These are phyloP conservation scores for Penicillium thymicola DNA, from an alignment of 2,329 filamentous ascomycete species.

Conservation along the genomic window DNA sequence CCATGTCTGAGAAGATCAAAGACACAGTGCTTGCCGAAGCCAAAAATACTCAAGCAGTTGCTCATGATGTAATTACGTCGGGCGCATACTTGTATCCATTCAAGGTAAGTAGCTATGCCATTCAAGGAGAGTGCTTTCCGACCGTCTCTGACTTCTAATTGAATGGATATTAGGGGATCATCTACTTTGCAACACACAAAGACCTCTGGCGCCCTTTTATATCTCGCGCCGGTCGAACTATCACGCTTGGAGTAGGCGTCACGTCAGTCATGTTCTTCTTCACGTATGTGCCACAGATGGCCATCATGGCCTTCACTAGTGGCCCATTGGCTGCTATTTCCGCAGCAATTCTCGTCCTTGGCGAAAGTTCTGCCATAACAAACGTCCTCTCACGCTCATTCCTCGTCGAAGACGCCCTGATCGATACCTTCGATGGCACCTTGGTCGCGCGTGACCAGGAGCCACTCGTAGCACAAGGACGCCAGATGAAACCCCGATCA, in stretches of 20 bases:
- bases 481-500: constrained; percentile 61
- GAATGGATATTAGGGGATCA: constrained; percentile 51
- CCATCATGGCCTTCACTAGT: constrained; percentile 77
- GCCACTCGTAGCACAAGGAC: constrained; percentile 67
- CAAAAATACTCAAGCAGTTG: constrained; percentile 60
- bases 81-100: constrained; percentile 83
- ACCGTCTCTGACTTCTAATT: not conserved
- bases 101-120: constrained; percentile 47
- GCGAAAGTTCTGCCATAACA: constrained; percentile 54
- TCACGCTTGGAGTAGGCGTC: constrained; percentile 69
- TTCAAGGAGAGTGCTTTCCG: too few species aligned
- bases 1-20: constrained; percentile 52
- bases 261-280: constrained; percentile 81
- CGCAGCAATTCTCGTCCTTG: constrained; percentile 56
- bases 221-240: constrained; percentile 57
- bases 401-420: constrained; percentile 73
- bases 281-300: constrained; percentile 80
- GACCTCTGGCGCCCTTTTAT: constrained; percentile 59
- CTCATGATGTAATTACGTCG: constrained; percentile 68
- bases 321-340: constrained; percentile 67
- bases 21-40: constrained; percentile 66
- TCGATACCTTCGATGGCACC: constrained; percentile 84
- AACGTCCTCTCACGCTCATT: constrained; percentile 63
- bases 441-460: constrained; percentile 55
- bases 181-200: constrained; percentile 58